A percentile compares a stretch with the other conserved stretches of the same genome.
phyloP scores from a whole-genome alignment of 345 rosid genomes.

The Melaleuca alternifolia region DNA sequence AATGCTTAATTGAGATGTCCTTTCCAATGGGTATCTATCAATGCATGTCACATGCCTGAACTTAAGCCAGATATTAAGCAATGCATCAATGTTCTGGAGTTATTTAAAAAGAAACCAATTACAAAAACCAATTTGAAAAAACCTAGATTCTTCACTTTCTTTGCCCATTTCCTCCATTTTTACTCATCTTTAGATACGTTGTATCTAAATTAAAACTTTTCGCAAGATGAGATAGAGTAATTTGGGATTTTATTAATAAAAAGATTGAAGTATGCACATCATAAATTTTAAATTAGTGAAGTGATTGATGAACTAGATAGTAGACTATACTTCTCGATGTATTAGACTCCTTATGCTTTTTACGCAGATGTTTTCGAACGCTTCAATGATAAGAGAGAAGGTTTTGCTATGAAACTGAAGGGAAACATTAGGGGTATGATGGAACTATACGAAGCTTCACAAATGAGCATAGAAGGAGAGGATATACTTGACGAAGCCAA shows the following conservation, averaged over 20 bases:
- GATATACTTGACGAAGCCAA: constrained; percentile 22
- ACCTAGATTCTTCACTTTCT: background rate
- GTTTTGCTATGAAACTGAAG: background rate
- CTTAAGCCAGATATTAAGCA: background rate
- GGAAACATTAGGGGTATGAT: constrained; percentile 4
- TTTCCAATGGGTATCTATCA: background rate
- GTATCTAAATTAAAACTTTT: background rate
- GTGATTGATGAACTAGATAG: background rate
- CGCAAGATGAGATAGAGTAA: background rate
- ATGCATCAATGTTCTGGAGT: background rate
- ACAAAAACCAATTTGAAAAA: background rate
- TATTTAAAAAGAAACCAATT: too few species aligned
- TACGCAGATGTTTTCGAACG: constrained; percentile 17
- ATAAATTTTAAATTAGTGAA: background rate
- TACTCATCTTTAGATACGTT: background rate
- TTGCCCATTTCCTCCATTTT: background rate
- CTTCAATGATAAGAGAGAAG: constrained; percentile 11
- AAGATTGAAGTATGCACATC: too few species aligned
- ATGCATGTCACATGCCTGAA: background rate
- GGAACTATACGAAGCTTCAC: constrained; percentile 38
- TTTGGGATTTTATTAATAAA: background rate
- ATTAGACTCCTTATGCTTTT: background rate
- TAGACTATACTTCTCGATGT: background rate
- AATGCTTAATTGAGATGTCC: background rate
- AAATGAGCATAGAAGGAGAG: constrained; percentile 33